Base-by-base conservation (phyloP, 139 green algal genomes). In the Chlorella sp. region DNA sequence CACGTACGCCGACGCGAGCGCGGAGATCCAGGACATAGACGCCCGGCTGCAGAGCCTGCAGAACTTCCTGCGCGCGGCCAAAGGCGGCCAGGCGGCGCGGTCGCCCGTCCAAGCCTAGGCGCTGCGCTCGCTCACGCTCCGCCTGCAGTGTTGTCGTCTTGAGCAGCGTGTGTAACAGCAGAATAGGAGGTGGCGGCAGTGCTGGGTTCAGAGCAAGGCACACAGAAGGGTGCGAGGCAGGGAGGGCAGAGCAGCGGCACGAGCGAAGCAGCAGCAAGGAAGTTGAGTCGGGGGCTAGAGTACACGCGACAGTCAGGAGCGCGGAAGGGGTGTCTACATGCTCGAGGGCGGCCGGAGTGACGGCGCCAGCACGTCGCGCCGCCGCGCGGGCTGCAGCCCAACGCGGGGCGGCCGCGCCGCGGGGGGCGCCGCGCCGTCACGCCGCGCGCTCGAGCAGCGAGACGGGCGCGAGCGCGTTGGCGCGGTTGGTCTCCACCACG, bases 401-500 rank as follows among this genome's bases (percentile, higher is more conserved):
- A n/a, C n/a, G n/a, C n/a, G n/a, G n/a, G n/a, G n/a, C n/a, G n/a
- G n/a, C n/a, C n/a, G n/a, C n/a, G n/a, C n/a, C n/a, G n/a, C n/a
- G n/a, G n/a, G n/a, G n/a, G n/a, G n/a, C n/a, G n/a, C n/a, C n/a
- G n/a, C n/a, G n/a, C n/a, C n/a, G n/a, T n/a, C n/a, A n/a, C n/a
- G n/a, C n/a, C n/a, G n/a, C n/a, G n/a, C n/a, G n/a, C n/a, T n/a
- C n/a, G n/a, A n/a, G n/a, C n/a, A n/a, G n/a, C n/a, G n/a, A n/a
- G n/a, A 98, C 80, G 1, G 94, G 93, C 15, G 85, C 82, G 50
- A 99, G 71, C 0, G 97, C 83, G 76, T 95, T 97, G 23, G 76
- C 40, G 72, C 95, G 96, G 86, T 98, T 98, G 8, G 93, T 98
- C 77, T 99, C 96, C 62, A 98, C 87, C 1, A 99, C 92, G 77